Evolutionary conservation across 2,329 filamentous ascomycete genomes (phyloP), one percentile per base, ranked within the genome.

Genomic region (Rutstroemia sp.): DNA sequence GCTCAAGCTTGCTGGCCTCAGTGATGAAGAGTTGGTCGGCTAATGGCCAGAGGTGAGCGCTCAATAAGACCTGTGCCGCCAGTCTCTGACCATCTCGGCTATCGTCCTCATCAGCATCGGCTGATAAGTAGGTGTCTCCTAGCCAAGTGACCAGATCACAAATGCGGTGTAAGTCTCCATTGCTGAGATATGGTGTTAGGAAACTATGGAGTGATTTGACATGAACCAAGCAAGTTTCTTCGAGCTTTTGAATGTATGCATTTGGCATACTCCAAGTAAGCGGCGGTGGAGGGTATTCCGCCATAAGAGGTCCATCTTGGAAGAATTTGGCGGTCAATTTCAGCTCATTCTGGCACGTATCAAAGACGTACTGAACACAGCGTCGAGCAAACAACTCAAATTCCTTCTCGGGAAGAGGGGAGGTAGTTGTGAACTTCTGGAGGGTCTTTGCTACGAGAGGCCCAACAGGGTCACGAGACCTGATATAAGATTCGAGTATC

Each of bases 371-470:
- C 48, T 66, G 63, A 25, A 67, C 59, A 51, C 61, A 66, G 7
- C 60, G 56, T 49, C 65, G 61, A 34, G 65, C 63, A 54, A 68
- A 66, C n/a, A 59, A 56, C 47, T 67, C 61, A 54, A 69, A 70
- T 23, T 69, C 66, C 5, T 60, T 63, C 5, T 68, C 64, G 14
- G 64, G 61, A 16, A 65, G 65, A 23, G 59, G 55, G 9, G 66
- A 62, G 27, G 49, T 59, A 27, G 54, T 44, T 16, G 61, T 51
- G 57, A 79, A 78, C 53, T 78, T 77, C 45, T 69, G 67, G 19
- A 80, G 70, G 56, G 85, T 86, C 66, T 83, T 86, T 7, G 77
- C 77, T 5, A 86, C 77, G 9, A 87, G 73, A 27, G 60, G 56
- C 7, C 57, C 9, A 81, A 85, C 51, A 83, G 72, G 38, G 84